Percentiles rank a stretch among this genome's conserved stretches.
Conservation (phyloP, 1,284 basidiomycete genomes). For the Cutaneotrichosporon sp. region DNA sequence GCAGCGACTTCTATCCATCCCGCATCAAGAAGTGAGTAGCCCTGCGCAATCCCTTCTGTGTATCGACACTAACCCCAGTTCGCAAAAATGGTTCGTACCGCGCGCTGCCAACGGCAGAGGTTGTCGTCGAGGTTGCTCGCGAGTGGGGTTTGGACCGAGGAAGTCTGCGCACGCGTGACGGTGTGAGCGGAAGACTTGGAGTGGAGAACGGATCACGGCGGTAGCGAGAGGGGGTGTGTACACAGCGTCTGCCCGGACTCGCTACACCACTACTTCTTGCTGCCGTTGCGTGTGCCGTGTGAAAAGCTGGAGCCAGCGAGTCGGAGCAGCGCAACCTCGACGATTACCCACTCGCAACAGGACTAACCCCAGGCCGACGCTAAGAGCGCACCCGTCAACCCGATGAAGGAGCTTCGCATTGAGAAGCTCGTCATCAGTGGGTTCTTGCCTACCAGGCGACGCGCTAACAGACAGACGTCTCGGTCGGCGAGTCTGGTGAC, state of each 20-base stretch:
- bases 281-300: not conserved
- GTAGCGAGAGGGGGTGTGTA: no score
- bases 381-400: slow-evolving; percentile 82
- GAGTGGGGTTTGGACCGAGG: no score
- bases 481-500: slow-evolving; percentile 99
- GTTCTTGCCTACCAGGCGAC: slow-evolving; percentile 45
- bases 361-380: slow-evolving; percentile 63
- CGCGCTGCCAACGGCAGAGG: not conserved
- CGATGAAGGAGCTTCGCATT: slow-evolving; percentile 93
- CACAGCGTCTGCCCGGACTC: no score
- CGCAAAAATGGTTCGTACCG: slow-evolving; percentile 3
- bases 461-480: slow-evolving; percentile 69
- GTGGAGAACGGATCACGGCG: no score
- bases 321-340: not conserved
- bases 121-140: not conserved
- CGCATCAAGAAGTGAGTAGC: slow-evolving; percentile 7
- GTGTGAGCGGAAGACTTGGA: no score
- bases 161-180: no score
- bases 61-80: not conserved
- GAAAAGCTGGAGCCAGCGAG: not conserved
- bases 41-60: not conserved
- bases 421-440: slow-evolving; percentile 99
- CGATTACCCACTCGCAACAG: not conserved
- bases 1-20: not conserved
- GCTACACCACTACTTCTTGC: no score